Evolutionary conservation across 1,139 yeast species (phyloP), one percentile per base, ranked within the genome.

Genomic region (Zygosaccharomyces sapae): DNA sequence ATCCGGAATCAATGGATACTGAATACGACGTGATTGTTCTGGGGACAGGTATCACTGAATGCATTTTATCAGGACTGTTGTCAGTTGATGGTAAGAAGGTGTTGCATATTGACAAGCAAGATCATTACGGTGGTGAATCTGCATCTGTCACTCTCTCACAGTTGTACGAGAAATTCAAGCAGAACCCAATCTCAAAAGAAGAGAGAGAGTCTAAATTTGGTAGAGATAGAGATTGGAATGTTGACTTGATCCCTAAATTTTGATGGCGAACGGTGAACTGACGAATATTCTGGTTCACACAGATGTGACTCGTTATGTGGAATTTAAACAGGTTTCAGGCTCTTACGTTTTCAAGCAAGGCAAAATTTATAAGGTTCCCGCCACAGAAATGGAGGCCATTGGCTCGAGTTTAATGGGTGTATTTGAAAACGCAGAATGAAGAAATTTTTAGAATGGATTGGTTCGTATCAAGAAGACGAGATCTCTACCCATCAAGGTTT

Each of bases 71-170:
- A 1, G 99, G 99, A 9, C 72, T 92, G 48, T 76, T 92, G 50
- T 89, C 97, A 9, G 96, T 90, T 10, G 98, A 92, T 65, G 95
- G 97, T 59, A 92, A 92, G 74, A 92, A 92, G 67, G 98, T 92
- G 9, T 76, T 92, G 50, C 98, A 92, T 70, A 89, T 92, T 57
- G 99, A 92, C 67, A 85, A 92, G 59, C 97, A 92, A 69, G 95
- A 88, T 67, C 95, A 90, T 66, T 92, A 92, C 61, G 99, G 99
- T 41, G 99, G 80, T 42, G 81, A 76, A 56, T 71, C 79, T 51
- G 81, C 81, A 12, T 76, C 81, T 1, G 68, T 77, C 52, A 75
- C 74, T 48, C 60, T 71, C 46, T 67, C 75, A 3, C 76, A 85
- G 68, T 70, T 85, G 55, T 85, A 83, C 68, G 62, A 73, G 52